phyloP scores from a whole-genome alignment of 2,329 filamentous ascomycete species.

The Fusarium sp. region DNA sequence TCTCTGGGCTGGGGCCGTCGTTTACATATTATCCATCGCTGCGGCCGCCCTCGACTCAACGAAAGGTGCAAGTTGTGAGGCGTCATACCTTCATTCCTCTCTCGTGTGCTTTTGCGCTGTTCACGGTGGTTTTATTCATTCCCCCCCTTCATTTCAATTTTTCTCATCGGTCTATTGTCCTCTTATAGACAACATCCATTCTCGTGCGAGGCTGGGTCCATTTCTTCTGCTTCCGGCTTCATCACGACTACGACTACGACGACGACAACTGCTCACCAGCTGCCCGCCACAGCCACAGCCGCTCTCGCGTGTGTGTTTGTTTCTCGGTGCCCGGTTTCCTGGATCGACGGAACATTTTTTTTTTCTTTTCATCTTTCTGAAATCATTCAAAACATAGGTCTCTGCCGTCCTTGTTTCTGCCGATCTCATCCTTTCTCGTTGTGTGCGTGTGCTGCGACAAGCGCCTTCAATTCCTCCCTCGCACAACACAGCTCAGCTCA shows the following conservation, averaged over 20 bases:
- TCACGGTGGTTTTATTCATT: constrained; percentile 20
- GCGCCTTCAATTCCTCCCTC: constrained; percentile 23
- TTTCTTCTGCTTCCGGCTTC: constrained; percentile 2
- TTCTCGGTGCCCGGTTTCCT: constrained; percentile 11
- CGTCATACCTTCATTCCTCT: constrained; percentile 33
- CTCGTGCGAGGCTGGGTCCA: constrained; percentile 29
- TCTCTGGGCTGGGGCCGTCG: background rate
- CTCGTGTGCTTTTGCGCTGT: constrained; percentile 17
- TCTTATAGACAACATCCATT: constrained; percentile 27
- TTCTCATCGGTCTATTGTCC: constrained; percentile 3
- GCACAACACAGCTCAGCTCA: background rate
- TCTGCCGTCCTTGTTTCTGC: constrained; percentile 18
- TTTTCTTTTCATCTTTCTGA: constrained; percentile 7
- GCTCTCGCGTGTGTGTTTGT: constrained; percentile 10
- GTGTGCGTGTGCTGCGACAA: constrained; percentile 22
- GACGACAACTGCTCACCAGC: constrained; percentile 24
- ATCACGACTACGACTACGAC: background rate
- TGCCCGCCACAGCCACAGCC: constrained; percentile 11
- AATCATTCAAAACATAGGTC: constrained; percentile 35
- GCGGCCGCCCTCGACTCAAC: constrained; percentile 30
- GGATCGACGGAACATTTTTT: background rate
- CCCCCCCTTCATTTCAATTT: constrained; percentile 5
- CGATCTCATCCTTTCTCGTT: constrained; percentile 21
- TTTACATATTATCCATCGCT: constrained; percentile 44
- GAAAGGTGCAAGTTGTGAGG: constrained; percentile 8